Conservation (phyloP, 257 asterid genomes). For the Capsicum pubescens region DNA sequence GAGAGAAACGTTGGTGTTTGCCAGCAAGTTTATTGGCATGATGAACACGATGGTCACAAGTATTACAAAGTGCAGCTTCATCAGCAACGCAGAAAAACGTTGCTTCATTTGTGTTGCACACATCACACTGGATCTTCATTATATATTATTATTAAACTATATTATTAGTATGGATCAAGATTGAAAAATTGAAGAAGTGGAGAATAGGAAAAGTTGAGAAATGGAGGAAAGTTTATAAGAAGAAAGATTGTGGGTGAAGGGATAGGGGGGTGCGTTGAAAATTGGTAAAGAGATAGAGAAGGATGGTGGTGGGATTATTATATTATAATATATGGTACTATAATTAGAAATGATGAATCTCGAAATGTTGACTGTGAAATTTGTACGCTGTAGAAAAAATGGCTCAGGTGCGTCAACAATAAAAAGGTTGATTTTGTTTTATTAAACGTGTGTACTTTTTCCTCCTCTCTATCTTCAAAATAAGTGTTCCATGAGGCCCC, state of each 20-base stretch:
- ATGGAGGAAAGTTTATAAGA: background rate
- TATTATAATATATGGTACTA: slow-evolving; percentile 24
- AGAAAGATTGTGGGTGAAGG: background rate
- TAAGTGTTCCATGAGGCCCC: background rate
- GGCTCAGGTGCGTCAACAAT: background rate
- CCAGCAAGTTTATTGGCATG: slow-evolving; percentile 93
- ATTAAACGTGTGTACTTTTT: background rate
- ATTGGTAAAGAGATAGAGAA: slow-evolving; percentile 25
- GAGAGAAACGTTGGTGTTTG: slow-evolving; percentile 80
- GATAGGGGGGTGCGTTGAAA: slow-evolving; percentile 30
- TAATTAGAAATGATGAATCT: slow-evolving; percentile 36
- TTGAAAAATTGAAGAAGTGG: background rate
- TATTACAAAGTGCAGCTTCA: slow-evolving; percentile 84
- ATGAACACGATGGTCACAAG: slow-evolving; percentile 97
- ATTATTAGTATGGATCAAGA: background rate
- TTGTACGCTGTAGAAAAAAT: slow-evolving; percentile 2
- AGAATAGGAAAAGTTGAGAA: background rate
- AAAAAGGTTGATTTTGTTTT: slow-evolving; percentile 10
- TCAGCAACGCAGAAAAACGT: slow-evolving; percentile 76
- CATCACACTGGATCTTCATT: slow-evolving; percentile 97
- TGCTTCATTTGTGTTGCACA: slow-evolving; percentile 73
- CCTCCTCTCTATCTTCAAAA: background rate
- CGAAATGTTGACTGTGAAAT: background rate
- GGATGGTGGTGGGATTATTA: slow-evolving; percentile 17
- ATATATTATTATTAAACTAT: background rate